Percentiles rank a stretch among this genome's conserved stretches.
Conservation (phyloP, 495 filamentous ascomycete genomes). For the Cercophora newfieldiana region DNA sequence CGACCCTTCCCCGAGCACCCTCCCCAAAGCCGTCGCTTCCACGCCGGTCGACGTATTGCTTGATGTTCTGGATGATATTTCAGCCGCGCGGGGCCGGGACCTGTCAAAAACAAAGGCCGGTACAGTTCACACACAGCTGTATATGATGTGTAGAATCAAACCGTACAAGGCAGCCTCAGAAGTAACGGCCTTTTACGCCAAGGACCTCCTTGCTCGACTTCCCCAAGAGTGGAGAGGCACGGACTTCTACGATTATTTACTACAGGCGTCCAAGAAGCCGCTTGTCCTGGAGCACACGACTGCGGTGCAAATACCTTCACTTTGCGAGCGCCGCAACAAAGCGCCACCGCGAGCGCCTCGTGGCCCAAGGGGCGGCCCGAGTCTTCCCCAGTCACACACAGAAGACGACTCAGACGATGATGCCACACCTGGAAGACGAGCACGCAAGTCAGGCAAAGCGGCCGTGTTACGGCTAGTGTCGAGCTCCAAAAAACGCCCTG, state of each 20-base stretch:
- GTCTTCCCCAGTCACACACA: background rate
- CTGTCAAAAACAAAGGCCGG: slow-evolving; percentile 14
- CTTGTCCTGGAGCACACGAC: slow-evolving; percentile 23
- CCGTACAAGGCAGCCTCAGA: slow-evolving; percentile 24
- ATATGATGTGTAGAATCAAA: slow-evolving; percentile 36
- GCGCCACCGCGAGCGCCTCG: slow-evolving; percentile 1
- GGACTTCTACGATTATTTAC: slow-evolving; percentile 31
- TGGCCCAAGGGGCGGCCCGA: background rate
- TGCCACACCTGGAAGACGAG: slow-evolving; percentile 19
- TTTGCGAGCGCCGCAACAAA: slow-evolving; percentile 34
- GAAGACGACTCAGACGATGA: slow-evolving; percentile 21
- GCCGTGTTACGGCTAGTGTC: slow-evolving; percentile 32
- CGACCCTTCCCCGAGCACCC: background rate
- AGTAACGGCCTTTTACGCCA: slow-evolving; percentile 37
- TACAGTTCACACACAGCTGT: slow-evolving; percentile 27
- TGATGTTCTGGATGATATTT: slow-evolving; percentile 17
- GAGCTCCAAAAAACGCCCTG: slow-evolving; percentile 39
- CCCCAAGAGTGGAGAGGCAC: slow-evolving; percentile 33
- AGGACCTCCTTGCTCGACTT: slow-evolving; percentile 31
- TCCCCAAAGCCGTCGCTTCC: background rate
- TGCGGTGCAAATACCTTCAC: slow-evolving; percentile 29
- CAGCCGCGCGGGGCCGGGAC: slow-evolving; percentile 4
- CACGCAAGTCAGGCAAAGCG: slow-evolving; percentile 35
- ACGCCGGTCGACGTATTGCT: background rate
- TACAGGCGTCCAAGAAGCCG: slow-evolving; percentile 20